A percentile compares a stretch with the other conserved stretches of the same genome.
Evolutionary conservation across 148 eudicot genomes (phyloP).

Genomic region (Gaultheria prostrata): DNA sequence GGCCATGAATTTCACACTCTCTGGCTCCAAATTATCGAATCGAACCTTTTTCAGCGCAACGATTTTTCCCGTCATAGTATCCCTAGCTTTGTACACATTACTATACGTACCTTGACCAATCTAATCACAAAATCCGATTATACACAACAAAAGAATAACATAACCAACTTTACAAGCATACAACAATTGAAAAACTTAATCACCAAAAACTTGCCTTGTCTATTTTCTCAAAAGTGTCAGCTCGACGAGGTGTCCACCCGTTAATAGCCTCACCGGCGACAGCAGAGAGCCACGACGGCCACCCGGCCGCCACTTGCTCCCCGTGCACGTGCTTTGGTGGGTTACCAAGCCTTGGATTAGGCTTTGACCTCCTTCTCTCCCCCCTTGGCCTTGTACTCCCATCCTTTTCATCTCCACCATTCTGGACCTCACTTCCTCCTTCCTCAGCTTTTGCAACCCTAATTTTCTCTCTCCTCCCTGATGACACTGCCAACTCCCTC

Average conservation of each 20-base stretch:
- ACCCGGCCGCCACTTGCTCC: conserved; percentile 81
- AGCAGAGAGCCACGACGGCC: conserved; percentile 75
- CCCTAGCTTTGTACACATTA: conserved; percentile 91
- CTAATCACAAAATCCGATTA: conserved; percentile 35
- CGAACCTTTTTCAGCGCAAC: conserved; percentile 86
- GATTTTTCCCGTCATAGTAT: conserved; percentile 57
- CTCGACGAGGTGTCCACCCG: conserved; percentile 80
- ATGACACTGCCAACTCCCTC: conserved; percentile 28
- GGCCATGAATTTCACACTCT: conserved; percentile 87
- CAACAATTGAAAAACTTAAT: background rate
- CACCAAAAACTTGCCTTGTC: conserved; percentile 47
- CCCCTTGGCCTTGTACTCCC: conserved; percentile 35
- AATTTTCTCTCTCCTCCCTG: conserved; percentile 41
- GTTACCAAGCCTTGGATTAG: conserved; percentile 67
- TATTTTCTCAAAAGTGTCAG: conserved; percentile 72
- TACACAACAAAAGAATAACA: conserved; percentile 15
- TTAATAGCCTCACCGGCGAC: conserved; percentile 78
- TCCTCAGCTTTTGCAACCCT: conserved; percentile 15
- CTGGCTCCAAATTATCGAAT: conserved; percentile 89
- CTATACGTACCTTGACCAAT: conserved; percentile 95
- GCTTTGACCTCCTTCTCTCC: conserved; percentile 46
- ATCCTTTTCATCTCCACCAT: conserved; percentile 38
- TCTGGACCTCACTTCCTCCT: conserved; percentile 26
- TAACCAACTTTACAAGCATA: background rate
- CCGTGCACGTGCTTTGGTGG: conserved; percentile 62